A percentile compares a stretch with the other conserved stretches of the same genome.
phyloP scores from a whole-genome alignment of 805 yeast species.

The Ogataea pilisensis region DNA sequence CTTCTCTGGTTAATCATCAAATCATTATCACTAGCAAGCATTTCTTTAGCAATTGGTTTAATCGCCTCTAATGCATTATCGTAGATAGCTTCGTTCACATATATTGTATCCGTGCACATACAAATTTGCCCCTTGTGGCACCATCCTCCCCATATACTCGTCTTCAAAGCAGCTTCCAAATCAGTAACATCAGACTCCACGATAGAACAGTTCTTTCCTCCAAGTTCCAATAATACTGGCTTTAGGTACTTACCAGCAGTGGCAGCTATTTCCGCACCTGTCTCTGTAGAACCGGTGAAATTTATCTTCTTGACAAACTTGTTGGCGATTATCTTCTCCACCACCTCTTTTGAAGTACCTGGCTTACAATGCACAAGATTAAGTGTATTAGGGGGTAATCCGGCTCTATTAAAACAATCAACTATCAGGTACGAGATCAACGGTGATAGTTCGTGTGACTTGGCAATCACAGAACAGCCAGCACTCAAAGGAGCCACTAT shows the following conservation, averaged over 20 bases:
- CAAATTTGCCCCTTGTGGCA: slow-evolving; percentile 45
- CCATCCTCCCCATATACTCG: slow-evolving; percentile 35
- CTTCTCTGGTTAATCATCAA: slow-evolving; percentile 30
- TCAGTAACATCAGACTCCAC: slow-evolving; percentile 32
- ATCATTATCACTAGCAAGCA: slow-evolving; percentile 14
- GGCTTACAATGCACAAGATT: slow-evolving; percentile 33
- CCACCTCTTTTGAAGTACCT: slow-evolving; percentile 23
- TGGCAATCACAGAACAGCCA: slow-evolving; percentile 43
- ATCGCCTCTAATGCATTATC: slow-evolving; percentile 26
- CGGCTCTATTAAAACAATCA: slow-evolving; percentile 34
- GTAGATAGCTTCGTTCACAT: slow-evolving; percentile 33
- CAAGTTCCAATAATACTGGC: slow-evolving; percentile 41
- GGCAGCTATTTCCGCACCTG: slow-evolving; percentile 35
- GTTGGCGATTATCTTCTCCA: slow-evolving; percentile 28
- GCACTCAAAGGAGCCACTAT: slow-evolving; percentile 44
- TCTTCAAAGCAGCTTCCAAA: slow-evolving; percentile 29
- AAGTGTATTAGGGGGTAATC: slow-evolving; percentile 35
- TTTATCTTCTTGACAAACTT: slow-evolving; percentile 34
- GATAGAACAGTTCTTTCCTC: slow-evolving; percentile 40
- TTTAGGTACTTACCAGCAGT: slow-evolving; percentile 36
- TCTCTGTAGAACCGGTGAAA: slow-evolving; percentile 43
- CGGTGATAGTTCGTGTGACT: slow-evolving; percentile 39
- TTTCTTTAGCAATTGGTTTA: slow-evolving; percentile 5
- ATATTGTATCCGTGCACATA: slow-evolving; percentile 41
- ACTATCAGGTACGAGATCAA: slow-evolving; percentile 30